These are phyloP conservation scores for Boletus patriciae DNA, from an alignment of 768 basidiomycete genomes.

Conservation along the genomic window DNA sequence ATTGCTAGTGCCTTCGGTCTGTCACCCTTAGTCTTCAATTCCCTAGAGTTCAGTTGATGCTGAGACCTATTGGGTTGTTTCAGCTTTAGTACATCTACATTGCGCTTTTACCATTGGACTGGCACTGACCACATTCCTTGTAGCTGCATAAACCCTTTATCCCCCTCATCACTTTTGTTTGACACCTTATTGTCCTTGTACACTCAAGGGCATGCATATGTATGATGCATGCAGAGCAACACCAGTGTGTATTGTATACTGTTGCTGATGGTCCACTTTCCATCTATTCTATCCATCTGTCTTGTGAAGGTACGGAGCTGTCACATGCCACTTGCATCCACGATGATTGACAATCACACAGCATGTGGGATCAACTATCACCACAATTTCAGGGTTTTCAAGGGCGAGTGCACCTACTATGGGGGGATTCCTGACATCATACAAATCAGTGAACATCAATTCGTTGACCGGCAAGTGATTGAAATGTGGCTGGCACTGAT, in stretches of 20 bases:
- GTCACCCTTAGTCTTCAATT: no score
- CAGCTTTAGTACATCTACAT: no score
- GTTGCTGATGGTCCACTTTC: neutral
- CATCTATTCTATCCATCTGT: neutral
- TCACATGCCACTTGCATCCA: no score
- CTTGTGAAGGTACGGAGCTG: slow-evolving; percentile 8
- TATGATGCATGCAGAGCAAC: slow-evolving; percentile 5
- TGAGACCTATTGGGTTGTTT: no score
- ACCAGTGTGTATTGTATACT: neutral
- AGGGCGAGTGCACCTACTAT: neutral
- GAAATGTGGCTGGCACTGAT: slow-evolving; percentile 2
- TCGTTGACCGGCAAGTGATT: neutral
- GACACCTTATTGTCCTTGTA: no score
- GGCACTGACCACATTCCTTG: no score
- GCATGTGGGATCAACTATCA: slow-evolving; percentile 7
- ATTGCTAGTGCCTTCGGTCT: no score
- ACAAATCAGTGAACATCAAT: slow-evolving; percentile 7
- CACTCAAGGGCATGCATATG: neutral
- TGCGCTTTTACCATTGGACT: no score
- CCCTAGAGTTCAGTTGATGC: no score
- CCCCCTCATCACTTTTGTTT: no score
- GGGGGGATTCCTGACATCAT: neutral
- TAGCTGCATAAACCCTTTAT: neutral
- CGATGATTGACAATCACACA: no score
- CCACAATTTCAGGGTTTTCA: slow-evolving; percentile 1